These are phyloP conservation scores for Adenanthera pavonina DNA, from an alignment of 306 rosid species.

Conservation along the genomic window DNA sequence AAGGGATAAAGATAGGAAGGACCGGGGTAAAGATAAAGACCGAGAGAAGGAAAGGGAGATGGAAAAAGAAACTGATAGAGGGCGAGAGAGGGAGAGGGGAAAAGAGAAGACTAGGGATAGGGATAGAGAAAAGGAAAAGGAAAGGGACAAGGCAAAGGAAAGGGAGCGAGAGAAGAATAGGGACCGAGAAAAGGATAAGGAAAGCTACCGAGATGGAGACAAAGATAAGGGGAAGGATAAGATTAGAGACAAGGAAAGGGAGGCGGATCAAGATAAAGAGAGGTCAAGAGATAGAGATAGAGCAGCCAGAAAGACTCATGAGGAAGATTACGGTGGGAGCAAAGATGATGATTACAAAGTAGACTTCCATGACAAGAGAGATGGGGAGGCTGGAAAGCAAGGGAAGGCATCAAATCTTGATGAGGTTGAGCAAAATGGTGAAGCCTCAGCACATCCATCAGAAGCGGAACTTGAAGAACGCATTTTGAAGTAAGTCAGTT, in stretches of 20 bases:
- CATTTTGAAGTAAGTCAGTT: slow-evolving; percentile 63
- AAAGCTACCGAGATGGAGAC: slow-evolving; percentile 53
- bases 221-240: slow-evolving; percentile 62
- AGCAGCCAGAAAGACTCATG: slow-evolving; percentile 52
- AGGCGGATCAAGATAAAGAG: slow-evolving; percentile 57
- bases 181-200: slow-evolving; percentile 53
- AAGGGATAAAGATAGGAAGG: slow-evolving; percentile 72
- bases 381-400: slow-evolving; percentile 53
- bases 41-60: slow-evolving; percentile 64
- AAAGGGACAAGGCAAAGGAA: slow-evolving; percentile 57
- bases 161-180: slow-evolving; percentile 59
- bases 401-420: slow-evolving; percentile 46
- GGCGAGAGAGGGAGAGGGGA: slow-evolving; percentile 67
- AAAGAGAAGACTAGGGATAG: slow-evolving; percentile 67
- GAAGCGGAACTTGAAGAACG: slow-evolving; percentile 72
- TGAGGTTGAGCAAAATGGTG: slow-evolving; percentile 49
- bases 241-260: slow-evolving; percentile 54
- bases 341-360: slow-evolving; percentile 55
- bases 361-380: slow-evolving; percentile 56
- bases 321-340: slow-evolving; percentile 56
- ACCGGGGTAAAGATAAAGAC: slow-evolving; percentile 67
- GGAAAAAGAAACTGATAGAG: slow-evolving; percentile 66
- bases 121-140: slow-evolving; percentile 57
- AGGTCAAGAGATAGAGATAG: slow-evolving; percentile 61
- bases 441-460: slow-evolving; percentile 43